Base-by-base conservation (phyloP, 768 basidiomycete species). In the Suillus tomentosus region DNA sequence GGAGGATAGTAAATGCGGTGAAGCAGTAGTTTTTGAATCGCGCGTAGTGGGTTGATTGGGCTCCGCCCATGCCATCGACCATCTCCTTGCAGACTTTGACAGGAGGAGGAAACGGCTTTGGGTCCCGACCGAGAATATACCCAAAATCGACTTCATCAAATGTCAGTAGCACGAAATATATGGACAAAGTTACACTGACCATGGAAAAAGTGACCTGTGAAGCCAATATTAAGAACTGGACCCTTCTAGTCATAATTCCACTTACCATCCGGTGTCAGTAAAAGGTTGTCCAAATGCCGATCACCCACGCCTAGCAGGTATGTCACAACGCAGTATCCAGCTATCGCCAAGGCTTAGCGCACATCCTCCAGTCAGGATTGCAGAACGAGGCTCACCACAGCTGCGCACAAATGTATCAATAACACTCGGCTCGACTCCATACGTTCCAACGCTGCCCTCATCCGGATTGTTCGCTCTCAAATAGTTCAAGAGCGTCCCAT, bases 31-130 rank as follows among this genome's bases (percentile, higher is more conserved):
- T 91, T 77, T 98, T 95, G 87, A 99, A 99, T 37, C 96, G 90
- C 31, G 89, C 86, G 76, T 98, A 98, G 74, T 99, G 96, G n/a
- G 91, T 85, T 7, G 95, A 96, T 71, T 92, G 87, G 1, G 93
- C 89, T 13, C 97, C 96, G n/a, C 97, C 97, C 95, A 99, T 96
- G 13, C 93, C 96, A 73, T 99, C 97, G 0, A 99, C 94, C 97
- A 99, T 99, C 74, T 99, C 97, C 72, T 96, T 96, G 78, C 96
- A 98, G 47, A 99, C 92, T 75, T 99, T 99, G 68, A 99, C 96
- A 14, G 95, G 93, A 7, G 97, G 97, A 2, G 97, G 96, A 73
- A 96, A 96, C 0, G 95, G 94, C 72, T 99, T 99, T 0, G 97
- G 97, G 73, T 99, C 97, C 3, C 95, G 89, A 3, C 97, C 97